Percentiles rank a stretch among this genome's conserved stretches.
Evolutionary conservation across 1,284 basidiomycete genomes (phyloP).

Genomic region (Moesziomyces sp.): DNA sequence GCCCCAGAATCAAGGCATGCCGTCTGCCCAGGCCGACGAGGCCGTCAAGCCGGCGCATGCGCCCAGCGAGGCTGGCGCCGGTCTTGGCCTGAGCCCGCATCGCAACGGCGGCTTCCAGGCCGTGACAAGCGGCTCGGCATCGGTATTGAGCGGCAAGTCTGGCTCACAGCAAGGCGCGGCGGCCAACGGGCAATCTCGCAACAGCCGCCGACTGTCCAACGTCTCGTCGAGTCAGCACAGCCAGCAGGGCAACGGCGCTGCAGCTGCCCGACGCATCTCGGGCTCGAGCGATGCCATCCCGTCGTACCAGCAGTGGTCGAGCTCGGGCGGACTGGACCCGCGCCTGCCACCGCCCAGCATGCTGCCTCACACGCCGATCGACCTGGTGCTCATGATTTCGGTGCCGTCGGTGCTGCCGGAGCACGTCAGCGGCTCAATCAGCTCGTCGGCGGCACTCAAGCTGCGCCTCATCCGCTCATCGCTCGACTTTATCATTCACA

Average conservation of each 20-base stretch:
- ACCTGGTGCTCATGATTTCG: conserved; percentile 90
- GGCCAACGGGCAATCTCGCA: conserved; percentile 20
- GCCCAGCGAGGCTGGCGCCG: conserved; percentile 1
- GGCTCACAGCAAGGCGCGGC: conserved; percentile 31
- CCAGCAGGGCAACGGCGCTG: conserved; percentile 19
- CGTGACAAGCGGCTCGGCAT: conserved; percentile 34
- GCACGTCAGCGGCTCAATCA: conserved; percentile 71
- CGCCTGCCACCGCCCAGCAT: conserved; percentile 55
- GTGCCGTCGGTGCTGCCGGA: conserved; percentile 72
- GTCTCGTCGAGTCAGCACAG: conserved; percentile 43
- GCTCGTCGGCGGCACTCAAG: conserved; percentile 75
- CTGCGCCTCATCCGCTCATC: conserved; percentile 59
- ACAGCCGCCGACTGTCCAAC: conserved; percentile 20
- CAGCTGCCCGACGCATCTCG: conserved; percentile 17
- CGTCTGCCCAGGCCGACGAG: conserved; percentile 3
- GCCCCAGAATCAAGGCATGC: neutral
- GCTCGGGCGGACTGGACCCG: conserved; percentile 60
- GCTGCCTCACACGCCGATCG: conserved; percentile 84
- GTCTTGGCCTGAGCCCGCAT: conserved; percentile 13
- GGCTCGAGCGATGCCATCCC: conserved; percentile 30
- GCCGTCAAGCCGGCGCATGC: conserved; percentile 2
- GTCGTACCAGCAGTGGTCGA: conserved; percentile 56
- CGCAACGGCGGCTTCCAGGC: conserved; percentile 9
- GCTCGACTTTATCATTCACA: conserved; percentile 59
- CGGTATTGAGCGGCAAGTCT: conserved; percentile 47